These are phyloP conservation scores for Pseudonitzschia delicatissima DNA, from an alignment of 108 stramenopile species.

Conservation along the genomic window DNA sequence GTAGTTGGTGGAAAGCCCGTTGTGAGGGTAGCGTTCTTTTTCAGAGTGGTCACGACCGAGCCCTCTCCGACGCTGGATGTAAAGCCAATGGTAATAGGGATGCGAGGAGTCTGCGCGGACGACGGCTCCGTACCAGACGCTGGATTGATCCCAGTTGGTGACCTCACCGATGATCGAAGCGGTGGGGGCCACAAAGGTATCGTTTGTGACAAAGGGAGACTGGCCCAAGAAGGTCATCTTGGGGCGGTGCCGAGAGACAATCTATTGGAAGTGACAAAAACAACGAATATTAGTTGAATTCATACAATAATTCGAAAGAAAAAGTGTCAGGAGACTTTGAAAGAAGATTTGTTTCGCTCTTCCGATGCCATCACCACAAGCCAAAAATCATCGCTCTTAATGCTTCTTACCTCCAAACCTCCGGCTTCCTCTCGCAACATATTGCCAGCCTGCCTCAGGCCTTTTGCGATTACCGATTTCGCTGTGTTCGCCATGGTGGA, in stretches of 20 bases:
- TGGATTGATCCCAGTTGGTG: conserved; percentile 90
- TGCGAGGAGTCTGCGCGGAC: conserved; percentile 88
- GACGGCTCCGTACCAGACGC: conserved; percentile 97
- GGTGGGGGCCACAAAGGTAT: conserved; percentile 94
- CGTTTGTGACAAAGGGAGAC: conserved; percentile 82
- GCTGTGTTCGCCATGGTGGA: conserved; percentile 15
- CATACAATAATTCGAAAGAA: neutral
- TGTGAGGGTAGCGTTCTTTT: conserved; percentile 44
- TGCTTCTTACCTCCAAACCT: conserved; percentile 46
- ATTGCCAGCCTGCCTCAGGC: conserved; percentile 65
- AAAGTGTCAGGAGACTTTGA: neutral
- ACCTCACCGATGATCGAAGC: conserved; percentile 98
- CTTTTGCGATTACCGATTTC: conserved; percentile 50
- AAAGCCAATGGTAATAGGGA: conserved; percentile 83
- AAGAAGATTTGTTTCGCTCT: neutral
- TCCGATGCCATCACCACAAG: neutral
- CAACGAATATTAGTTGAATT: neutral
- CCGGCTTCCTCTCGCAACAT: conserved; percentile 39
- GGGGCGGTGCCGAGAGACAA: conserved; percentile 86
- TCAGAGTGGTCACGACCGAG: conserved; percentile 81
- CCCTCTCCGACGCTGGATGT: conserved; percentile 86
- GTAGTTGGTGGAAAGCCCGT: conserved; percentile 83
- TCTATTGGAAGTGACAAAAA: conserved; percentile 31
- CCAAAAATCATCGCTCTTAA: too few species aligned
- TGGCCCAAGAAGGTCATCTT: conserved; percentile 71